A percentile compares a stretch with the other conserved stretches of the same genome.
Conservation (phyloP, 2,329 filamentous ascomycete genomes). For the Fusarium napiforme region DNA sequence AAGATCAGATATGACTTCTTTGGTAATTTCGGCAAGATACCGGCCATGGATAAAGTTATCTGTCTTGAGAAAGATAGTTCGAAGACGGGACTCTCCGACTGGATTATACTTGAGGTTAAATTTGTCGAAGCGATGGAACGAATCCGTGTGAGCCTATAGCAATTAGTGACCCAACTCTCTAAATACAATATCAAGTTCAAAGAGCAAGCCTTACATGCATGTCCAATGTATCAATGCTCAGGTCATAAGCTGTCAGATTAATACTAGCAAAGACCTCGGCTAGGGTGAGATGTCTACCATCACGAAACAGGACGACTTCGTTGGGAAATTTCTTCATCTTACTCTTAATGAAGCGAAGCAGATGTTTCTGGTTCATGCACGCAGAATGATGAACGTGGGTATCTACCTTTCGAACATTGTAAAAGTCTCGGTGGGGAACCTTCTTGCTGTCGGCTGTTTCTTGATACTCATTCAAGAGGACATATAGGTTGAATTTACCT, state of each 20-base stretch:
- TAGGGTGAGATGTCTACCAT: conserved; percentile 90
- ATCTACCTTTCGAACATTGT: conserved; percentile 98
- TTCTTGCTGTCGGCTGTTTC: conserved; percentile 98
- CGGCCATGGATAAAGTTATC: conserved; percentile 97
- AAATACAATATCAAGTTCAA: neutral
- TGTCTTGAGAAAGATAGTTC: conserved; percentile 99
- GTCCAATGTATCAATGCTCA: conserved; percentile 97
- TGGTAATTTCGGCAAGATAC: conserved; percentile 96
- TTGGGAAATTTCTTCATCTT: conserved; percentile 99
- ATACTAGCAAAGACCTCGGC: conserved; percentile 97
- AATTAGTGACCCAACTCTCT: conserved; percentile 9
- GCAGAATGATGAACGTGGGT: conserved; percentile 99
- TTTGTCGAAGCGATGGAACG: conserved; percentile 98
- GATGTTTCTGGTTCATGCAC: conserved; percentile 99
- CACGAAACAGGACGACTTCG: conserved; percentile 90
- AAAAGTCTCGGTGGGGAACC: conserved; percentile 97
- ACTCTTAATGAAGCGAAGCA: conserved; percentile 98
- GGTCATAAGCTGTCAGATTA: conserved; percentile 94
- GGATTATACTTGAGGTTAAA: conserved; percentile 99
- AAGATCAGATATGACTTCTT: conserved; percentile 95
- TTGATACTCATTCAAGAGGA: conserved; percentile 94
- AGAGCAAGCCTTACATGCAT: conserved; percentile 80
- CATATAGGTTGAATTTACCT: conserved; percentile 96
- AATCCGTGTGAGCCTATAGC: conserved; percentile 87
- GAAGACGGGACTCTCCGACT: conserved; percentile 90